A percentile compares a stretch with the other conserved stretches of the same genome.
phyloP scores from a whole-genome alignment of 2,329 filamentous ascomycete genomes.

The Dryadomyces quercivorus region DNA sequence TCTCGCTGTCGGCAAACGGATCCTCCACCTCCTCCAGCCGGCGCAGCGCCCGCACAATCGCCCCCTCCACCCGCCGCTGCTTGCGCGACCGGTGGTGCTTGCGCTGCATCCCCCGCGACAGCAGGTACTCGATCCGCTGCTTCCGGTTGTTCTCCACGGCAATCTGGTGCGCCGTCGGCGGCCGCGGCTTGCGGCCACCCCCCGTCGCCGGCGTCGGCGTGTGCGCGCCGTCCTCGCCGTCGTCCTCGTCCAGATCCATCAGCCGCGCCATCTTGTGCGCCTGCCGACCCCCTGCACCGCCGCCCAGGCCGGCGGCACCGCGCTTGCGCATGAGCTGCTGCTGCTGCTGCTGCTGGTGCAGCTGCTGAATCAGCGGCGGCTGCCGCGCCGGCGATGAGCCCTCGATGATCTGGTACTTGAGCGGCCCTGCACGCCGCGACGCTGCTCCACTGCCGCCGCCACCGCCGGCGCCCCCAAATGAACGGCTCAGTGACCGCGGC shows the following conservation, averaged over 20 bases:
- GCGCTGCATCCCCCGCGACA: conserved; percentile 60
- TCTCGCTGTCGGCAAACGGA: conserved; percentile 50
- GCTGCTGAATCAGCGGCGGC: conserved; percentile 11
- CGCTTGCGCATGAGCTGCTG: conserved; percentile 3
- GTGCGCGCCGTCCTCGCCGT: conserved; percentile 4
- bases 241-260: conserved; percentile 4
- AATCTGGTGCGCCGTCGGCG: conserved; percentile 69
- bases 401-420: conserved; percentile 50
- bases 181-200: conserved; percentile 48
- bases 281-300: background rate
- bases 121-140: conserved; percentile 69
- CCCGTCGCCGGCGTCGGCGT: conserved; percentile 17
- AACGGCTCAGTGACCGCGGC: conserved; percentile 26
- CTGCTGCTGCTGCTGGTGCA: conserved; percentile 21
- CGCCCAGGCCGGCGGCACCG: background rate
- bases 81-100: conserved; percentile 53
- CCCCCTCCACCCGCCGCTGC: conserved; percentile 49
- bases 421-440: conserved; percentile 34
- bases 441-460: conserved; percentile 22
- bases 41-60: conserved; percentile 53
- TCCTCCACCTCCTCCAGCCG: conserved; percentile 45
- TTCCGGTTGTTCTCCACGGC: conserved; percentile 69
- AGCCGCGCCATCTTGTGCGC: background rate
- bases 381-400: conserved; percentile 46
- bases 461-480: conserved; percentile 29